phyloP scores from a whole-genome alignment of 129 eudicot species.

The Calendula officinalis region DNA sequence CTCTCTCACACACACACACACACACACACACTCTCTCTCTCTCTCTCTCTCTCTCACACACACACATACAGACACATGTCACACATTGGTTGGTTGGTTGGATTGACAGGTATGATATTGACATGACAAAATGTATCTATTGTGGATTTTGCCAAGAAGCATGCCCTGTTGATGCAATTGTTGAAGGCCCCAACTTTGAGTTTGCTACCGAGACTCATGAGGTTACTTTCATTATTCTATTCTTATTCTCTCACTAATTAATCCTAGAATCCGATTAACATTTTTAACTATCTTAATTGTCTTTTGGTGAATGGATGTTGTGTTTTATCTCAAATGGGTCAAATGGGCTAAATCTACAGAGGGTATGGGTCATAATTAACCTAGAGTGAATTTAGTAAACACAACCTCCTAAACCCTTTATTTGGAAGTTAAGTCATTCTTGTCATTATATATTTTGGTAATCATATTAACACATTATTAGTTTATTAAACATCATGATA shows the following conservation, averaged over 20 bases:
- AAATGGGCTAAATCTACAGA: background rate
- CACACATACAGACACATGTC: background rate
- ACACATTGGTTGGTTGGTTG: constrained; percentile 7
- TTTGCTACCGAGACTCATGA: constrained; percentile 99
- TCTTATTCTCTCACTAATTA: background rate
- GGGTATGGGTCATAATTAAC: background rate
- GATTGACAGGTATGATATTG: constrained; percentile 77
- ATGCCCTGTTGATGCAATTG: constrained; percentile 99
- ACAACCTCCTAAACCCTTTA: background rate
- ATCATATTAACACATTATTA: too few relatives aligned
- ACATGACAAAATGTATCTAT: constrained; percentile 98
- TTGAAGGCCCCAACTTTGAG: constrained; percentile 99
- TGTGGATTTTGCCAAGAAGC: constrained; percentile 99
- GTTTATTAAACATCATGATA: too few relatives aligned
- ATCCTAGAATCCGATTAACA: background rate
- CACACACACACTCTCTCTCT: constrained; percentile 10
- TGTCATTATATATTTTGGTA: too few relatives aligned
- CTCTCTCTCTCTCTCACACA: constrained; percentile 9
- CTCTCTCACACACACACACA: too few relatives aligned
- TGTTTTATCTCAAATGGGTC: background rate
- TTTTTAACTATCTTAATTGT: background rate
- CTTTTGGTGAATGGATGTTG: background rate
- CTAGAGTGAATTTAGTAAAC: background rate
- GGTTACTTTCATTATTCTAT: constrained; percentile 40
- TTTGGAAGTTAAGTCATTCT: too few relatives aligned